These are phyloP conservation scores for Lecanicillium sp. DNA, from an alignment of 2,329 filamentous ascomycete species.

Conservation along the genomic window DNA sequence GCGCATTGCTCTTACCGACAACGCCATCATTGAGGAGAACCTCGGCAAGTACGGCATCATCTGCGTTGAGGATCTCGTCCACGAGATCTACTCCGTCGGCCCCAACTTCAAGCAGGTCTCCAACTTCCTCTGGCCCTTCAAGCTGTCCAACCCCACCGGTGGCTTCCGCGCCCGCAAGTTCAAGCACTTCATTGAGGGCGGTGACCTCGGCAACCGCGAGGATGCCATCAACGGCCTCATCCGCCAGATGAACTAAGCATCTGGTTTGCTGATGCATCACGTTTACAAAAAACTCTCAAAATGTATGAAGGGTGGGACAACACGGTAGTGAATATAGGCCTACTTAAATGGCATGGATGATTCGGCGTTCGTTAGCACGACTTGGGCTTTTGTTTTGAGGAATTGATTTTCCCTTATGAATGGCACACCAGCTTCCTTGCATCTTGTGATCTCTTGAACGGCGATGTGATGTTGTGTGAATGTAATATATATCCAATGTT, in stretches of 20 bases:
- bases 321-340: conserved; percentile 10
- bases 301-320: conserved; percentile 20
- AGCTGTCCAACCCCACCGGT: conserved; percentile 96
- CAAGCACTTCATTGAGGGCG: conserved; percentile 98
- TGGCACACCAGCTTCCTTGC: conserved; percentile 33
- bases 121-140: conserved; percentile 99
- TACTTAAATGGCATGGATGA: conserved; percentile 14
- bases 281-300: conserved; percentile 32
- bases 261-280: conserved; percentile 15
- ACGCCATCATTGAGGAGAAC: conserved; percentile 92
- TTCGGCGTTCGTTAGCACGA: conserved; percentile 37
- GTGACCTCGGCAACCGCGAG: conserved; percentile 98
- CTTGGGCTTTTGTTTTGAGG: conserved; percentile 26
- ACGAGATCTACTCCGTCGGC: conserved; percentile 98
- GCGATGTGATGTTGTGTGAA: conserved; percentile 14
- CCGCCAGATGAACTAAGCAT: conserved; percentile 91
- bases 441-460: conserved; percentile 19
- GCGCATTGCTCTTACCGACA: conserved; percentile 93
- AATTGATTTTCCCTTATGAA: conserved; percentile 36
- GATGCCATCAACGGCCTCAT: conserved; percentile 95
- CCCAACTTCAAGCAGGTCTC: conserved; percentile 99
- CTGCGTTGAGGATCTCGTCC: conserved; percentile 98
- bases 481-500: not conserved
- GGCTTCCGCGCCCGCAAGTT: conserved; percentile 97
- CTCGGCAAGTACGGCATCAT: conserved; percentile 98